phyloP scores from a whole-genome alignment of 768 basidiomycete species.

The Podaxis sp. region DNA sequence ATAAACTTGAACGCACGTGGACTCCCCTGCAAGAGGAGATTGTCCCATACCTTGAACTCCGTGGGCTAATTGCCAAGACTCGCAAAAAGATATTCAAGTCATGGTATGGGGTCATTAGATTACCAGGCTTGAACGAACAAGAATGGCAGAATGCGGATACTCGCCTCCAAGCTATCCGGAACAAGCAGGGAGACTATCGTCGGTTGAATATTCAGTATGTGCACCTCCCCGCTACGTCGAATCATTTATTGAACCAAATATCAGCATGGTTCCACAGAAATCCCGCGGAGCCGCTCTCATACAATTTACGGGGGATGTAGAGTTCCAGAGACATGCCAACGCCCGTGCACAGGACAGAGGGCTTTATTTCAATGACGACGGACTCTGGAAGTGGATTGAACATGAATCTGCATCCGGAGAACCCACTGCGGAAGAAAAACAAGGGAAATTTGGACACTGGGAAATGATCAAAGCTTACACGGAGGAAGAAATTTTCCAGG shows the following conservation, averaged over 20 bases:
- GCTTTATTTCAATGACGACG: conserved; percentile 58
- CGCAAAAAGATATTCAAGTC: conserved; percentile 29
- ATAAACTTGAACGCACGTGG: conserved; percentile 16
- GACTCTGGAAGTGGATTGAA: conserved; percentile 62
- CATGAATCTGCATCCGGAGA: neutral
- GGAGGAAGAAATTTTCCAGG: conserved; percentile 45
- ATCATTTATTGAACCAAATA: conserved; percentile 7
- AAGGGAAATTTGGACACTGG: conserved; percentile 30
- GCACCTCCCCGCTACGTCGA: conserved; percentile 2
- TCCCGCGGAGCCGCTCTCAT: conserved; percentile 55
- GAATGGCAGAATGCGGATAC: conserved; percentile 20
- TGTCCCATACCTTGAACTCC: conserved; percentile 35
- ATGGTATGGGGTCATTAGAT: conserved; percentile 54
- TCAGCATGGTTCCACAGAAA: conserved; percentile 46
- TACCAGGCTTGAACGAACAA: conserved; percentile 34
- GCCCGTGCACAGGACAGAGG: conserved; percentile 42
- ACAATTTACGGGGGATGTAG: conserved; percentile 53
- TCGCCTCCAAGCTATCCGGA: conserved; percentile 27
- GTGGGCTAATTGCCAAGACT: conserved; percentile 44
- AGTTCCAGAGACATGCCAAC: conserved; percentile 44
- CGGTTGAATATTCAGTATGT: conserved; percentile 38
- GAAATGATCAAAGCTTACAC: conserved; percentile 41
- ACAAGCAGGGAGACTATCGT: conserved; percentile 37
- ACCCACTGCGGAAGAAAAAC: no score
- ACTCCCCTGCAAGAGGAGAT: conserved; percentile 33